Percentiles rank a stretch among this genome's conserved stretches.
phyloP scores from a whole-genome alignment of 257 asterid species.

The Scutellaria minor region DNA sequence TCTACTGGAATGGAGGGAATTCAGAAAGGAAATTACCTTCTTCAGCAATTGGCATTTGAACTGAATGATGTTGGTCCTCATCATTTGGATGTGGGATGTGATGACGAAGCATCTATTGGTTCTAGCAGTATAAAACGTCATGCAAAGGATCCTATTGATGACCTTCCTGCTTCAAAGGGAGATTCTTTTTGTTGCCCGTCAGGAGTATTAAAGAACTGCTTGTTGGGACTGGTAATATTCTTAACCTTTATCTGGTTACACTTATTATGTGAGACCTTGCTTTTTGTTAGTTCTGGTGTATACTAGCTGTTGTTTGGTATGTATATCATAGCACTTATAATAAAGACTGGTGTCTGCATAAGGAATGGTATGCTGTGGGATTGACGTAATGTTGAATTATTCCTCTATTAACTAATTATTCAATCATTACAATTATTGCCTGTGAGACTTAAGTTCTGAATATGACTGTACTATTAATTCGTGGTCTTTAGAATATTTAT shows the following conservation, averaged over 20 bases:
- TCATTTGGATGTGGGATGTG: conserved; percentile 37
- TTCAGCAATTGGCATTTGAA: conserved; percentile 64
- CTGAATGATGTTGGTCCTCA: conserved; percentile 48
- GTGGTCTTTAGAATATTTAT: conserved; percentile 3
- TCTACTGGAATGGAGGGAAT: conserved; percentile 52
- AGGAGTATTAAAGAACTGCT: conserved; percentile 55
- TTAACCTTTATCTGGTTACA: conserved; percentile 13
- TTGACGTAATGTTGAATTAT: conserved; percentile 12
- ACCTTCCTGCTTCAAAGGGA: conserved; percentile 42
- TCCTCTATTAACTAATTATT: conserved; percentile 7
- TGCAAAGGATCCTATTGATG: conserved; percentile 44
- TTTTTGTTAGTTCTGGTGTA: conserved; percentile 28
- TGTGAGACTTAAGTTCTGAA: not conserved
- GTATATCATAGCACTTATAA: conserved; percentile 3
- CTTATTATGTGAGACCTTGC: conserved; percentile 3
- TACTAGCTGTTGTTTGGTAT: conserved; percentile 19
- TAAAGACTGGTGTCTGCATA: not conserved
- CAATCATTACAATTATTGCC: not conserved
- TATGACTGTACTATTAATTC: conserved; percentile 1
- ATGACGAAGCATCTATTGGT: conserved; percentile 39
- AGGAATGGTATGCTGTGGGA: conserved; percentile 2
- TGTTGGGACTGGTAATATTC: conserved; percentile 71
- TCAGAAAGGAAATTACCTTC: conserved; percentile 71
- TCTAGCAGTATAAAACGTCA: conserved; percentile 41
- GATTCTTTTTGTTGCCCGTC: conserved; percentile 39